These are phyloP conservation scores for Trichomonas vaginalis DNA, from an alignment of 208 protist species.

Conservation along the genomic window DNA sequence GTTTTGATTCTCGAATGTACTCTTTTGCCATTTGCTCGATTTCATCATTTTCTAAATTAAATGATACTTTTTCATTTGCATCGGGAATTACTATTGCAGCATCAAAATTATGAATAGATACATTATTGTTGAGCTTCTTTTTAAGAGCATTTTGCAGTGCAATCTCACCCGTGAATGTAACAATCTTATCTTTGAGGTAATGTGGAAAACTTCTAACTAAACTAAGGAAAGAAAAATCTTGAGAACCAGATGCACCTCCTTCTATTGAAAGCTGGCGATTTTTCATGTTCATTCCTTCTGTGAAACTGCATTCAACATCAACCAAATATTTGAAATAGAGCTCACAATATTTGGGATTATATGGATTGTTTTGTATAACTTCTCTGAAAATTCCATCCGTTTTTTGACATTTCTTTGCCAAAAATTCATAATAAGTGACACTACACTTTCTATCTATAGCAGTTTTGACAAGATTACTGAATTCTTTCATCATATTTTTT, in stretches of 20 bases:
- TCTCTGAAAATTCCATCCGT: not conserved
- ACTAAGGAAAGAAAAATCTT: not conserved
- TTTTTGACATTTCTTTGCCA: not conserved
- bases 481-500: not conserved
- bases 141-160: not conserved
- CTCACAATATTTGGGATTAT: not conserved
- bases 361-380: not conserved
- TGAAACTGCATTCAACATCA: not conserved
- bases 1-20: not conserved
- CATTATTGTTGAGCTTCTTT: not conserved
- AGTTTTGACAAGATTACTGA: not conserved
- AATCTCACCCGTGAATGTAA: not conserved
- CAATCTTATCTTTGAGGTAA: not conserved
- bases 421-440: not conserved
- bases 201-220: not conserved
- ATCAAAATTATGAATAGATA: not conserved
- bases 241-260: not conserved
- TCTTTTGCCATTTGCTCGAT: not conserved
- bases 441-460: not conserved
- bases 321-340: not conserved
- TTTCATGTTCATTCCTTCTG: not conserved
- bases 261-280: not conserved
- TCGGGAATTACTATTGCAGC: not conserved
- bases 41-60: not conserved
- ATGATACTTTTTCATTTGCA: not conserved